Evolutionary conservation across 2,329 filamentous ascomycete species (phyloP).

Genomic region (Aspergillus carbonarius): DNA sequence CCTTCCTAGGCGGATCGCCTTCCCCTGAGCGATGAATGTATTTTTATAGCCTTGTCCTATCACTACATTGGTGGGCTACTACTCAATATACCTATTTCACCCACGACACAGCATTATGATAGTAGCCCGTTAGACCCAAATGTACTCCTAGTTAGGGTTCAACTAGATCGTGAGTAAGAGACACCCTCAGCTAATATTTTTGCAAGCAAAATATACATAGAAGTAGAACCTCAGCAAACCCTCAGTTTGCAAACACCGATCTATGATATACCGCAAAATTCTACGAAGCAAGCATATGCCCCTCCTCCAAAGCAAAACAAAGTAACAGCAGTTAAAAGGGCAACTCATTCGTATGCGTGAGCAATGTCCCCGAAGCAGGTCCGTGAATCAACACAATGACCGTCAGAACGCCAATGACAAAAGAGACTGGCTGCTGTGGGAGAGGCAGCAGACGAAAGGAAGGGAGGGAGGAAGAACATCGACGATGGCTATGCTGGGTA

Average conservation of each 20-base stretch:
- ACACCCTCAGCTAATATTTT: too few relatives aligned
- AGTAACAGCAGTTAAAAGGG: not conserved
- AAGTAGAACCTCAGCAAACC: too few relatives aligned
- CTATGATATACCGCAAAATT: not conserved
- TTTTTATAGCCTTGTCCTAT: not conserved
- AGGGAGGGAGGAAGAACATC: not conserved
- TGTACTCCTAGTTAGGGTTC: too few relatives aligned
- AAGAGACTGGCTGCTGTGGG: not conserved
- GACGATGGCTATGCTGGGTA: conserved; percentile 16
- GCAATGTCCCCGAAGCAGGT: not conserved
- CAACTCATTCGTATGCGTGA: conserved; percentile 9
- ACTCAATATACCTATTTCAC: too few relatives aligned
- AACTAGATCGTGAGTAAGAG: too few relatives aligned
- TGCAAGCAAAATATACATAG: too few relatives aligned
- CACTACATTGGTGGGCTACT: not conserved
- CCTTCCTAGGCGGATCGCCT: not conserved
- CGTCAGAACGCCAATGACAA: conserved; percentile 1
- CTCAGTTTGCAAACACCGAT: not conserved
- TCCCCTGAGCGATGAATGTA: not conserved
- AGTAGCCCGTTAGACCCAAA: too few relatives aligned
- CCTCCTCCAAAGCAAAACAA: not conserved
- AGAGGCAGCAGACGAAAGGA: not conserved
- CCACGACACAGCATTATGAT: too few relatives aligned
- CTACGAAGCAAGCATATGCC: not conserved
- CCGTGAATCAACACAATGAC: not conserved